A percentile compares a stretch with the other conserved stretches of the same genome.
These are phyloP conservation scores for Diatrype stigma DNA, from an alignment of 2,329 filamentous ascomycete genomes.

Conservation along the genomic window DNA sequence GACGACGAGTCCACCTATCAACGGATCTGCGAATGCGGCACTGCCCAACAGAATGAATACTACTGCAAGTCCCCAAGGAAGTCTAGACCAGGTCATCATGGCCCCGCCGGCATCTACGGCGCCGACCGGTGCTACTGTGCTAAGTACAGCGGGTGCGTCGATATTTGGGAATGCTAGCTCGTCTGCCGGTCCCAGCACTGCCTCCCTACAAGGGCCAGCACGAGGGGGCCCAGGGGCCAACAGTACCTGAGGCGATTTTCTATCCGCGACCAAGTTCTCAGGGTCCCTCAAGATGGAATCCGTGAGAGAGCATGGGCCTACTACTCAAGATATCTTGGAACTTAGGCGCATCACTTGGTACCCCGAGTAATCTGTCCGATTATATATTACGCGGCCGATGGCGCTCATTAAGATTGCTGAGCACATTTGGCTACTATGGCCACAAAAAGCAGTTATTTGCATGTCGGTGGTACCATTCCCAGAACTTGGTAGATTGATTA, in stretches of 20 bases:
- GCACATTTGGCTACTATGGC: too few species aligned
- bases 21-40: neutral
- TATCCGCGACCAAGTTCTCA: too few species aligned
- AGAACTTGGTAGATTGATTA: too few species aligned
- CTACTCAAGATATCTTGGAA: too few species aligned
- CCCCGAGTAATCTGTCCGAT: too few species aligned
- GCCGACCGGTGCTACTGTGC: slow-evolving; percentile 9
- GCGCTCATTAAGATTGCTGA: too few species aligned
- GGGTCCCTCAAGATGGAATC: too few species aligned
- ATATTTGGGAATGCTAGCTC: slow-evolving; percentile 14
- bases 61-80: neutral
- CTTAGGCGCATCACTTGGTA: too few species aligned
- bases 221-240: slow-evolving; percentile 5
- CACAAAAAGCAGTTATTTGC: too few species aligned
- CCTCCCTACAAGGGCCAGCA: slow-evolving; percentile 20
- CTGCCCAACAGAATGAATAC: neutral
- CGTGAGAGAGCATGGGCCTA: too few species aligned
- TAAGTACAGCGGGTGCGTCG: slow-evolving; percentile 21
- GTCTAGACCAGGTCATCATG: slow-evolving; percentile 3
- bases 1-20: neutral
- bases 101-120: slow-evolving; percentile 1
- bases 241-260: neutral
- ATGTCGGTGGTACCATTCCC: too few species aligned
- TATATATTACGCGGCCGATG: too few species aligned
- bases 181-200: slow-evolving; percentile 22